A percentile compares a stretch with the other conserved stretches of the same genome.
Evolutionary conservation across 164 flowering plant genomes (phyloP).

Genomic region (Paratinospora sagittata): DNA sequence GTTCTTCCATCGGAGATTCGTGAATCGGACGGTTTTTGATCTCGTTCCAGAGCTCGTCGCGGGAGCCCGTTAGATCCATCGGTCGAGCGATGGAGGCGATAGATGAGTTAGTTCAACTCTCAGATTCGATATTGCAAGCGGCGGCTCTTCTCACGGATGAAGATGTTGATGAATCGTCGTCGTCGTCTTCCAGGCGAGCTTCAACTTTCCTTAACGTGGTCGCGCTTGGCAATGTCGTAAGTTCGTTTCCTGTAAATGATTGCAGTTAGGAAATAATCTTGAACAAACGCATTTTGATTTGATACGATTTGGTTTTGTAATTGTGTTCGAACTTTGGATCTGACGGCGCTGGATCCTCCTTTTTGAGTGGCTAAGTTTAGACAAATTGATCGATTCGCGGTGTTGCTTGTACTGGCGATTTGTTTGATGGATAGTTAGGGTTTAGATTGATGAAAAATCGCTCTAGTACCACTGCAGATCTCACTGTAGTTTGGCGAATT

Average conservation of each 20-base stretch:
- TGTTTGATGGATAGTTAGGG: background rate
- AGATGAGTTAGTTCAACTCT: constrained; percentile 71
- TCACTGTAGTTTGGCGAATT: constrained; percentile 4
- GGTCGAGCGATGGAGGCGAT: constrained; percentile 75
- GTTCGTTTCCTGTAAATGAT: constrained; percentile 23
- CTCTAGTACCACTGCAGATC: background rate
- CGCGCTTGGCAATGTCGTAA: constrained; percentile 95
- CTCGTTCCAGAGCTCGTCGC: background rate
- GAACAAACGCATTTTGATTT: background rate
- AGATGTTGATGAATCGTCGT: constrained; percentile 55
- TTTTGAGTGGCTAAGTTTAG: background rate
- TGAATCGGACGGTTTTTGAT: constrained; percentile 1
- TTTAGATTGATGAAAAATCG: background rate
- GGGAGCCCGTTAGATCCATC: constrained; percentile 4
- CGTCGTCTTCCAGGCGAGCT: constrained; percentile 37
- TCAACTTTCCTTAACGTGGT: constrained; percentile 89
- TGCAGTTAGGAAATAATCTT: constrained; percentile 2
- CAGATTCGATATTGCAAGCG: constrained; percentile 89
- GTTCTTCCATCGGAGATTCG: background rate
- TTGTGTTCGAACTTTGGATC: constrained; percentile 6
- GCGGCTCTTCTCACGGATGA: constrained; percentile 83
- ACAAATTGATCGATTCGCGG: background rate
- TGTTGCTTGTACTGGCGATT: background rate
- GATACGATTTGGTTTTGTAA: constrained; percentile 1
- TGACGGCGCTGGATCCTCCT: background rate